A percentile compares a stretch with the other conserved stretches of the same genome.
phyloP scores from a whole-genome alignment of 106 monocot species.

The Alisma plantagoaquatica region DNA sequence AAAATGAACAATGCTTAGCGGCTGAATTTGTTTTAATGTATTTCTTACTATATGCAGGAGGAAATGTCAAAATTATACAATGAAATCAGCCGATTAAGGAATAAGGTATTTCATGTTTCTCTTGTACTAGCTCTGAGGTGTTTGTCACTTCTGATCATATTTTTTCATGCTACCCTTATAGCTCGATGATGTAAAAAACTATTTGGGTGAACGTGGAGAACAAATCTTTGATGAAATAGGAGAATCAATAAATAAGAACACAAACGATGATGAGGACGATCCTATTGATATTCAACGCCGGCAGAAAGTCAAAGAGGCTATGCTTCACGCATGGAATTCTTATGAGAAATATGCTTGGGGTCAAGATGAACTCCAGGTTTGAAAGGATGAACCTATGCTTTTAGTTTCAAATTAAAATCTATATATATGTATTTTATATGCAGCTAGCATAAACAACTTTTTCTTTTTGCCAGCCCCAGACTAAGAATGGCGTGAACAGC shows the following conservation, averaged over 20 bases:
- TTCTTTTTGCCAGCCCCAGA: slow-evolving; percentile 59
- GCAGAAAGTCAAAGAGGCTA: slow-evolving; percentile 91
- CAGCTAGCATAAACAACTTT: too few species aligned
- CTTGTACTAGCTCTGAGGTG: background rate
- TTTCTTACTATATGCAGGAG: slow-evolving; percentile 28
- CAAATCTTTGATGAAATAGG: background rate
- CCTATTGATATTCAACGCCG: slow-evolving; percentile 55
- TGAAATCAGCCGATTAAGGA: slow-evolving; percentile 33
- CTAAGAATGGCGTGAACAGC: slow-evolving; percentile 79
- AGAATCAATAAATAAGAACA: slow-evolving; percentile 10
- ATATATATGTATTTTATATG: too few species aligned
- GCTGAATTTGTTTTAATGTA: too few species aligned
- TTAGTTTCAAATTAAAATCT: too few species aligned
- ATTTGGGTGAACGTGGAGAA: slow-evolving; percentile 13
- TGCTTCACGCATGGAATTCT: slow-evolving; percentile 97
- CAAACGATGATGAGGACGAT: slow-evolving; percentile 36
- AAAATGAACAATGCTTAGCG: too few species aligned
- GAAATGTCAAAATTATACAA: slow-evolving; percentile 45
- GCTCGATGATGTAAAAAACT: slow-evolving; percentile 32
- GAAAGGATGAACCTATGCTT: too few species aligned
- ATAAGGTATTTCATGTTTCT: slow-evolving; percentile 32
- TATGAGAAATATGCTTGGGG: slow-evolving; percentile 94
- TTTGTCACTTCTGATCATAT: background rate
- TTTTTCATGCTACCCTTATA: slow-evolving; percentile 15
- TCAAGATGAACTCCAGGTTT: slow-evolving; percentile 81